These are phyloP conservation scores for Talaromyces sp. DNA, from an alignment of 2,329 filamentous ascomycete genomes.

Conservation along the genomic window DNA sequence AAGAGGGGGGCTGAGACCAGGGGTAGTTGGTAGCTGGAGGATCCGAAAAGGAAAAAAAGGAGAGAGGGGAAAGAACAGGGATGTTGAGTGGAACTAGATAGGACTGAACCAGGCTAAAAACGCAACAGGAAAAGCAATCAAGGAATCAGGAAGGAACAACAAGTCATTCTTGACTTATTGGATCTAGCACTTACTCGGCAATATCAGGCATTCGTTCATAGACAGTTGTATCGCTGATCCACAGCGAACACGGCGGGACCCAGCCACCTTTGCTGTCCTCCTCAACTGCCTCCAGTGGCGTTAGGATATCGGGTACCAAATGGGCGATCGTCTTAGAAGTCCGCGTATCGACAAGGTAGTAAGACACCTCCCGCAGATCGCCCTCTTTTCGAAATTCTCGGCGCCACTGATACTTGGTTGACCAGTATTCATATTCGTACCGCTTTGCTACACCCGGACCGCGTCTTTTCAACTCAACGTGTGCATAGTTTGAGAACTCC, in stretches of 20 bases:
- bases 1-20: neutral
- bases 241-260: conserved; percentile 88
- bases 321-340: conserved; percentile 72
- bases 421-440: conserved; percentile 96
- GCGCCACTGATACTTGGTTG: conserved; percentile 80
- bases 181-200: conserved; percentile 70
- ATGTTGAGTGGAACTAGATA: neutral
- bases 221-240: conserved; percentile 76
- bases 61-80: conserved; percentile 3
- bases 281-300: conserved; percentile 67
- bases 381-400: conserved; percentile 70
- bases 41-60: neutral
- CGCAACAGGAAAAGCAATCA: neutral
- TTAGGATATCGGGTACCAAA: conserved; percentile 78
- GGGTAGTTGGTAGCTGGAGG: neutral
- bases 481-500: conserved; percentile 97
- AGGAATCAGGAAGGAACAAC: neutral
- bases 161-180: conserved; percentile 5
- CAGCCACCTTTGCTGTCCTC: conserved; percentile 82
- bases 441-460: conserved; percentile 69
- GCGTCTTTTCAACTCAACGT: conserved; percentile 76
- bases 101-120: neutral
- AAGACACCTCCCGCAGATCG: conserved; percentile 67
- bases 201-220: conserved; percentile 74
- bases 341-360: conserved; percentile 74